These are phyloP conservation scores for Calonectria crousiana DNA, from an alignment of 2,329 filamentous ascomycete genomes.

Conservation along the genomic window DNA sequence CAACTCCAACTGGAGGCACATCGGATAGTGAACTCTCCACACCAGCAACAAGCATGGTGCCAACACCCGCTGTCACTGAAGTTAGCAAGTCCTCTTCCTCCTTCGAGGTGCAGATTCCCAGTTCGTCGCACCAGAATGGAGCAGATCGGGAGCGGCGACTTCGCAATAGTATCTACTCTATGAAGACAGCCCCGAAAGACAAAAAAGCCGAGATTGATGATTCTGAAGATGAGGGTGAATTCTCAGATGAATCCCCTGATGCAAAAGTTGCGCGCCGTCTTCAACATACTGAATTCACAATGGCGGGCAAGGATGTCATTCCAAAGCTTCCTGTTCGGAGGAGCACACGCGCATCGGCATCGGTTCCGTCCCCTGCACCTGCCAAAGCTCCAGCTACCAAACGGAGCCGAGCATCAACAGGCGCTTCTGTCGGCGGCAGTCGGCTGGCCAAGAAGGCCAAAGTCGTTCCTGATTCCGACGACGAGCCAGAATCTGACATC, in stretches of 20 bases:
- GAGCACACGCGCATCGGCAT: constrained; percentile 24
- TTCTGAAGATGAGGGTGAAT: constrained; percentile 51
- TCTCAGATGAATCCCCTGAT: constrained; percentile 42
- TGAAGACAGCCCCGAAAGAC: constrained; percentile 61
- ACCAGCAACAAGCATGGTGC: constrained; percentile 52
- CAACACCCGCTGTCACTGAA: constrained; percentile 48
- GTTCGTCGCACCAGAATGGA: constrained; percentile 27
- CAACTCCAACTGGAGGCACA: constrained; percentile 45
- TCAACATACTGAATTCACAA: constrained; percentile 49
- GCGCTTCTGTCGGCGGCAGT: constrained; percentile 26
- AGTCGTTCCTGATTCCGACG: constrained; percentile 48
- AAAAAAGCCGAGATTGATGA: constrained; percentile 55
- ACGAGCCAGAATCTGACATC: constrained; percentile 36
- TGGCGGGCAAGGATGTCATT: constrained; percentile 11
- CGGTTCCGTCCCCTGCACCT: constrained; percentile 19
- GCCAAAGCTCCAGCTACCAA: constrained; percentile 34
- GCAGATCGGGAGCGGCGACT: constrained; percentile 47
- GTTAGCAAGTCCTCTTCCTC: constrained; percentile 33
- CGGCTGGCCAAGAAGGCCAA: constrained; percentile 47
- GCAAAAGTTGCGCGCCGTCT: constrained; percentile 49
- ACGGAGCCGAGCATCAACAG: constrained; percentile 41
- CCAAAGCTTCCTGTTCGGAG: constrained; percentile 29
- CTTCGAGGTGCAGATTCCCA: constrained; percentile 48
- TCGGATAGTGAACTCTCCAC: constrained; percentile 52
- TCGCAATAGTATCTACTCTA: constrained; percentile 60